Conservation (phyloP, 768 basidiomycete genomes). For the Suillus plorans region DNA sequence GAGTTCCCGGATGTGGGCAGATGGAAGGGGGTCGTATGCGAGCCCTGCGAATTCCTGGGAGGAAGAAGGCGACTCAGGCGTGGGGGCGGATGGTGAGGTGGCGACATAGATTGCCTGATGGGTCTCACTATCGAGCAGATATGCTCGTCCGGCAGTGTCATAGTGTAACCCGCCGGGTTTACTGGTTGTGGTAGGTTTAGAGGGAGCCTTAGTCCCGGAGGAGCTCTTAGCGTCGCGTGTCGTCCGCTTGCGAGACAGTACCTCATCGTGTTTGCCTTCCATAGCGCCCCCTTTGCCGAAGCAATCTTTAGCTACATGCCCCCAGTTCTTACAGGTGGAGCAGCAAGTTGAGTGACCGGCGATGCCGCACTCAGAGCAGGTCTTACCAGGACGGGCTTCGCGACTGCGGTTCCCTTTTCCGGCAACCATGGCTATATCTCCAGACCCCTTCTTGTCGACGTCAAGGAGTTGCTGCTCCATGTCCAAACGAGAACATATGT, state of each 20-base stretch:
- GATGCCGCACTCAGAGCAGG: too few relatives aligned
- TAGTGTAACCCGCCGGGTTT: background rate
- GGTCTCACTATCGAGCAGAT: background rate
- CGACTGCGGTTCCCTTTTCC: background rate
- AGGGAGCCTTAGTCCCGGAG: too few relatives aligned
- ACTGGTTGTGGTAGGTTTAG: background rate
- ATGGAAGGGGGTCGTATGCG: too few relatives aligned
- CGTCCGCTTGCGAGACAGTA: background rate
- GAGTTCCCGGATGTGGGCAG: too few relatives aligned
- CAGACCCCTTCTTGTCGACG: background rate
- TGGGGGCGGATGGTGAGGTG: too few relatives aligned
- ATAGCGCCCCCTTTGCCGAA: background rate
- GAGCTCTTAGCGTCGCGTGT: too few relatives aligned
- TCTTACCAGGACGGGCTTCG: too few relatives aligned
- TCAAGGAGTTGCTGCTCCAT: constrained; percentile 5
- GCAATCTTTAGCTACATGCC: background rate
- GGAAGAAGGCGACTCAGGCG: too few relatives aligned
- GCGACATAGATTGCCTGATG: background rate
- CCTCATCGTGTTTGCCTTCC: background rate
- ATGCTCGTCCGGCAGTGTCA: background rate
- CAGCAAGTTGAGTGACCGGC: too few relatives aligned
- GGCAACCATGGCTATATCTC: background rate
- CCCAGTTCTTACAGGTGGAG: background rate
- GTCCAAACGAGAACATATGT: background rate
- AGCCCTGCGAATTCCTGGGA: too few relatives aligned